A percentile compares a stretch with the other conserved stretches of the same genome.
phyloP scores from a whole-genome alignment of 805 yeast genomes.

The Nakazawaea laoshanensis region DNA sequence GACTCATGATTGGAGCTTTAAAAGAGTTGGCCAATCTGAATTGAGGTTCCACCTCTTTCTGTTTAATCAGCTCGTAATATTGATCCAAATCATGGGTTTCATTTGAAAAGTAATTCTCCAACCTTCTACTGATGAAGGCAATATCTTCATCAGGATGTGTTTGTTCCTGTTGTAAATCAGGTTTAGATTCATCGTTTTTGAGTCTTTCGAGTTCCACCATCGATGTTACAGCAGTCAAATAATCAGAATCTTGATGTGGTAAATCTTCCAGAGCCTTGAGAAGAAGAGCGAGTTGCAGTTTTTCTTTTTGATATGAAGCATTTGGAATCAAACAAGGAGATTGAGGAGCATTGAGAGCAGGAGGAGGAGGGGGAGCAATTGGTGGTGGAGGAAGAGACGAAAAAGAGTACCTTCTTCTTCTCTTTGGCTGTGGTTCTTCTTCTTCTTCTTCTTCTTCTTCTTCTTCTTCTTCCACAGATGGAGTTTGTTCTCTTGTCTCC shows the following conservation, averaged over 20 bases:
- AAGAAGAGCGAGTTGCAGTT: no score
- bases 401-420: no score
- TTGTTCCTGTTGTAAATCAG: not conserved
- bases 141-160: constrained; percentile 8
- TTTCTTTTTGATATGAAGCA: not conserved
- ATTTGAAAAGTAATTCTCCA: constrained; percentile 8
- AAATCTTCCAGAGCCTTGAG: not conserved
- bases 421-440: no score
- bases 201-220: not conserved
- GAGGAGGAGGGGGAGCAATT: no score
- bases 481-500: no score
- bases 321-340: not conserved
- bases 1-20: no score
- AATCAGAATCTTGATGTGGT: not conserved
- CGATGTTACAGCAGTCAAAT: not conserved
- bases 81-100: constrained; percentile 4
- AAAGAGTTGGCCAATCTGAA: no score
- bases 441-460: no score
- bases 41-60: no score
- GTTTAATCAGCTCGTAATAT: constrained; percentile 1
- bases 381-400: no score
- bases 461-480: no score
- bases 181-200: not conserved
- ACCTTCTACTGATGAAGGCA: constrained; percentile 3
- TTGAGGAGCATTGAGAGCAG: no score